Base-by-base conservation (phyloP, 306 rosid species). In the Coriaria nepalensis region DNA sequence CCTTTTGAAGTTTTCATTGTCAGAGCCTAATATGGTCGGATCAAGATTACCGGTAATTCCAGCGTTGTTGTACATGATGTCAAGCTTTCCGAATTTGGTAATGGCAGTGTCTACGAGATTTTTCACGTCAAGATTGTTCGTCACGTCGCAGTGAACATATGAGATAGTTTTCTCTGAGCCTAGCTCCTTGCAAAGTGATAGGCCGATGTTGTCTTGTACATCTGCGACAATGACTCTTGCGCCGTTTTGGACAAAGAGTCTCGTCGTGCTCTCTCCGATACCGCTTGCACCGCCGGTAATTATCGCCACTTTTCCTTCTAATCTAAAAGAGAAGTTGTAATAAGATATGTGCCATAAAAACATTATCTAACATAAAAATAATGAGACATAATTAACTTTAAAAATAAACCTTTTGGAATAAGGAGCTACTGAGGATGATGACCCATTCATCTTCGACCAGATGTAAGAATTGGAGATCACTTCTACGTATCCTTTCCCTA, bases 221-320 rank as follows among this genome's bases (percentile, higher is more conserved):
- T 86, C 93, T 0, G 86, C 88, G 5, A 81, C 44, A 5, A 86
- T 39, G 2, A 81, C 82, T 15, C 68, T 81, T 0, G 93, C 88
- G 2, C 96, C 88, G 9, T 78, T 80, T n/a, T 42, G 35, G 9
- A 61, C 56, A 15, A 86, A 78, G 15, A 78, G 49, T 51, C 68
- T 69, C 5, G 77, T 79, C 2, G 93, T 74, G 6, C 81, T 65
- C 6, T 80, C 80, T 11, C 93, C 95, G 1, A 86, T 69, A 10
- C 88, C 93, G 10, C 95, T 73, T 0, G 88, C 85, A 0, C 79
- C 93, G 6, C 95, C 88, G 0, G 95, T 86, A 46, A 86, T 74
- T 39, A 86, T 55, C 8, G 86, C 95, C 0, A 86, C 93, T 59
- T 78, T 78, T 9, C 80, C 93, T 47, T 65, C 68, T 34, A 86